Conservation (phyloP, 1,284 basidiomycete species). For the Schizophyllum amplum region DNA sequence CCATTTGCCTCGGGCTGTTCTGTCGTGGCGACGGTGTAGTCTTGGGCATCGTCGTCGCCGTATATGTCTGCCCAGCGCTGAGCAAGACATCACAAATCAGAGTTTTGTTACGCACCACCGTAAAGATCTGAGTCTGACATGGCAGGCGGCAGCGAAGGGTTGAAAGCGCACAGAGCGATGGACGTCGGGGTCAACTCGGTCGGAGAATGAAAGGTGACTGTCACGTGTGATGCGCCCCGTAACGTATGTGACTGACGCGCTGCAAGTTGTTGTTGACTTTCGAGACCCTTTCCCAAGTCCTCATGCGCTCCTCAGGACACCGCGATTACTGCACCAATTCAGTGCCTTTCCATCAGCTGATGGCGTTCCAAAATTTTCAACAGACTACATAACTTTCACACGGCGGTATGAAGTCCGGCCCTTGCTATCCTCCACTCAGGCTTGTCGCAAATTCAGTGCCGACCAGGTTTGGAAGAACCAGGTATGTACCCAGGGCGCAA, state of each 20-base stretch:
- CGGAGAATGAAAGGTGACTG: not conserved
- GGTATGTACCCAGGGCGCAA: too few species aligned
- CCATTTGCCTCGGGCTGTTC: conserved; percentile 10
- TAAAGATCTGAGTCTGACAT: conserved; percentile 31
- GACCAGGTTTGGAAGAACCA: too few species aligned
- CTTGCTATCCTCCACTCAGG: too few species aligned
- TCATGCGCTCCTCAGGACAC: too few species aligned
- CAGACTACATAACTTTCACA: too few species aligned
- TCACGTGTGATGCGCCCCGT: not conserved
- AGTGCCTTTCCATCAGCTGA: too few species aligned
- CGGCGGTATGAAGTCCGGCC: too few species aligned
- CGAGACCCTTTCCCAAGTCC: too few species aligned
- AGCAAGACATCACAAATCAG: not conserved
- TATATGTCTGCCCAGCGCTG: conserved; percentile 27
- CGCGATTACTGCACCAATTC: too few species aligned
- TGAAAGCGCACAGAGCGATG: not conserved
- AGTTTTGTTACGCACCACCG: conserved; percentile 23
- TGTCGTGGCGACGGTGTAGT: conserved; percentile 4
- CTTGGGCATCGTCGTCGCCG: conserved; percentile 30
- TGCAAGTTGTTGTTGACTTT: too few species aligned
- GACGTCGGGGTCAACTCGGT: not conserved
- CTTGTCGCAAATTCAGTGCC: too few species aligned
- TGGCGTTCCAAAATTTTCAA: too few species aligned
- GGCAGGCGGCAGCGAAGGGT: conserved; percentile 8
- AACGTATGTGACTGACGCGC: not conserved